phyloP scores from a whole-genome alignment of 768 basidiomycete genomes.

The Udeniomyces megalosporus region DNA sequence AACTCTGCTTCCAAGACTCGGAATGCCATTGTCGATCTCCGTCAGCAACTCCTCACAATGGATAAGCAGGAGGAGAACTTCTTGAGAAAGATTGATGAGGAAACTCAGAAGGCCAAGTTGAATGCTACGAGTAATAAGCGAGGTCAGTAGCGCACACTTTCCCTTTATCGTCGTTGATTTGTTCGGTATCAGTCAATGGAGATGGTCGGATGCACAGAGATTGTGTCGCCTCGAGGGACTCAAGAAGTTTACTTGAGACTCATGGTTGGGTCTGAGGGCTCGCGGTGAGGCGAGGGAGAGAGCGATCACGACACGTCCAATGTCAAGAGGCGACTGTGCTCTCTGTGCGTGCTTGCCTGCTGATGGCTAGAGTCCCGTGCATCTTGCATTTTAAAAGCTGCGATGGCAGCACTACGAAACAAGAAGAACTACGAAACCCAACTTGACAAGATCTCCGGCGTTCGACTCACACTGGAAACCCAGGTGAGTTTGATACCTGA shows the following conservation, averaged over 20 bases:
- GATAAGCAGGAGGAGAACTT: conserved; percentile 99
- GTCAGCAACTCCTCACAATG: conserved; percentile 88
- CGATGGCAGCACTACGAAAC: conserved; percentile 73
- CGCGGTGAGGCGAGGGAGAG: background rate
- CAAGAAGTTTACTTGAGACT: background rate
- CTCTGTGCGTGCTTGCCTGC: too few species aligned
- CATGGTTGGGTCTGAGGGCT: background rate
- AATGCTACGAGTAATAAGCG: conserved; percentile 88
- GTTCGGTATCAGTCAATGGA: background rate
- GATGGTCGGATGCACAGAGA: too few species aligned
- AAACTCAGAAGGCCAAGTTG: conserved; percentile 71
- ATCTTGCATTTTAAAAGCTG: conserved; percentile 38
- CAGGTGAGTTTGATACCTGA: conserved; percentile 47
- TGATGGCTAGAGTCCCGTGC: background rate
- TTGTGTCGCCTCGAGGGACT: too few species aligned
- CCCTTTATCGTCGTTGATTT: too few species aligned
- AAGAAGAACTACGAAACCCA: conserved; percentile 83
- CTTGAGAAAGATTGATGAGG: conserved; percentile 92
- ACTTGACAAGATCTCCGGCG: conserved; percentile 67
- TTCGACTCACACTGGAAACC: conserved; percentile 79
- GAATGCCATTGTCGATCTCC: conserved; percentile 80
- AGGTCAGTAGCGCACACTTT: too few species aligned
- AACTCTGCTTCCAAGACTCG: conserved; percentile 45
- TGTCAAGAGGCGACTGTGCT: too few species aligned
- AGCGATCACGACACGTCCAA: background rate